Evolutionary conservation across 495 filamentous ascomycete genomes (phyloP).

Genomic region (Tuber melanosporum): DNA sequence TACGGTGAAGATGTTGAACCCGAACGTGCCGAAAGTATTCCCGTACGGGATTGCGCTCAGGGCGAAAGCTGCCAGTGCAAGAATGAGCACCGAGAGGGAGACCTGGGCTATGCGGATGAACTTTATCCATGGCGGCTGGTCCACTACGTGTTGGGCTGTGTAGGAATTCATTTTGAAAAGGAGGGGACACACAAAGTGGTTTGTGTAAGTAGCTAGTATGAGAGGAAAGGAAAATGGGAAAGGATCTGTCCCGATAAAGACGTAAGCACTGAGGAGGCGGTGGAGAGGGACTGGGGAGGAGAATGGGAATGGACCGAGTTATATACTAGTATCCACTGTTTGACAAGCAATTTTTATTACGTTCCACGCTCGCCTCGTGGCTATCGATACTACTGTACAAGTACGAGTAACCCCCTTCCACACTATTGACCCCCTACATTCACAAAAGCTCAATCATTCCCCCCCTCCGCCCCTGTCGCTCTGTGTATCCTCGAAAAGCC

Average conservation of each 20-base stretch:
- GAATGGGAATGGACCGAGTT: background rate
- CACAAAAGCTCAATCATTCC: background rate
- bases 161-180: constrained; percentile 5
- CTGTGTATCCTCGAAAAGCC: background rate
- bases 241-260: background rate
- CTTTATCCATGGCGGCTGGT: constrained; percentile 17
- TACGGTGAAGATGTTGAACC: constrained; percentile 25
- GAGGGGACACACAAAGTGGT: background rate
- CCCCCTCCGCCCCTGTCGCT: background rate
- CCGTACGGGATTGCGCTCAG: constrained; percentile 2
- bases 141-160: constrained; percentile 15
- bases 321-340: background rate
- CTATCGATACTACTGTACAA: background rate
- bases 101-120: constrained; percentile 20
- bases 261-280: background rate
- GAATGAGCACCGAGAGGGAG: constrained; percentile 4
- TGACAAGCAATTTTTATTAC: background rate
- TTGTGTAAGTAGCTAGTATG: background rate
- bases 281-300: background rate
- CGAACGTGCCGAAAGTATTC: constrained; percentile 17
- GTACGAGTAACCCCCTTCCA: too few relatives aligned
- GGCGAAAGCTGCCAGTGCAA: constrained; percentile 12
- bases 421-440: background rate
- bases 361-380: background rate
- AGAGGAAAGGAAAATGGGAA: background rate